These are phyloP conservation scores for Syzygium malaccense DNA, from an alignment of 441 rosid genomes.

Conservation along the genomic window DNA sequence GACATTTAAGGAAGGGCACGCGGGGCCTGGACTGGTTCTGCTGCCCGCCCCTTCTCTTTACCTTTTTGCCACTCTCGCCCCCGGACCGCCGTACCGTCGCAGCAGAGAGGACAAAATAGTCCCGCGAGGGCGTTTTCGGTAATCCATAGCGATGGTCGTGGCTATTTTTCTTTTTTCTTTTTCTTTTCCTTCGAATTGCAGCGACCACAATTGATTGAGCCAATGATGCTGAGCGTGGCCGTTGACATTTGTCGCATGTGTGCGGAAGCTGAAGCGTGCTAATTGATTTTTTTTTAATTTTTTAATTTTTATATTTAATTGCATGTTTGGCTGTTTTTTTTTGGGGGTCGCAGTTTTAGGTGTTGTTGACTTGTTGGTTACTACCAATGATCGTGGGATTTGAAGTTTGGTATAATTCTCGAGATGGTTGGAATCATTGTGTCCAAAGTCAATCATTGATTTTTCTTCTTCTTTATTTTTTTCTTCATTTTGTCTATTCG, in stretches of 20 bases:
- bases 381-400: neutral
- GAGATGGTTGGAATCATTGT: neutral
- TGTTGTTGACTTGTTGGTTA: neutral
- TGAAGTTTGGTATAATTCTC: neutral
- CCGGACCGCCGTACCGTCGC: neutral
- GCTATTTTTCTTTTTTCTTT: fast-evolving
- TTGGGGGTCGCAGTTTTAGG: too few species aligned
- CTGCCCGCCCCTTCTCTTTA: neutral
- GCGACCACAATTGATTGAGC: neutral
- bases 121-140: neutral
- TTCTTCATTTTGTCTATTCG: neutral
- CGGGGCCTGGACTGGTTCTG: neutral
- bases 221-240: neutral
- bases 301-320: neutral
- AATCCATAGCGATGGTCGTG: neutral
- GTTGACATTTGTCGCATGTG: neutral
- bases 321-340: neutral
- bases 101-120: neutral
- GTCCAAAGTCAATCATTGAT: neutral
- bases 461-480: neutral
- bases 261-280: neutral
- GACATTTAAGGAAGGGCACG: neutral
- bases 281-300: neutral
- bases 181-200: neutral
- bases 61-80: neutral